phyloP scores from a whole-genome alignment of 2,329 filamentous ascomycete genomes.

The Coniochaeta hoffmannii region DNA sequence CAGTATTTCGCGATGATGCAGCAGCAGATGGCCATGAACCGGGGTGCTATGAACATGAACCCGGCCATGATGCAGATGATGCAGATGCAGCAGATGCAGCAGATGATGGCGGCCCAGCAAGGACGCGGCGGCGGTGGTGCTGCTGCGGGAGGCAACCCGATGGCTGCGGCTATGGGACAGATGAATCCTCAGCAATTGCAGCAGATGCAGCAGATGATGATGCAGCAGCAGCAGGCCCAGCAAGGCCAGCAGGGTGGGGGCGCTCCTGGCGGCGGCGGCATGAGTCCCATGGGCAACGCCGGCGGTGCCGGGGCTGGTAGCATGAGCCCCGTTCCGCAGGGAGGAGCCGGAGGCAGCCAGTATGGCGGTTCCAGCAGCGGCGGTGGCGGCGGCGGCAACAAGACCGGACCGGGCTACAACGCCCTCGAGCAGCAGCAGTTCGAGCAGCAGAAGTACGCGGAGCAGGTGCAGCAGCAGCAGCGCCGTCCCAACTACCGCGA shows the following conservation, averaged over 20 bases:
- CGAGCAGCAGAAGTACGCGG: conserved; percentile 69
- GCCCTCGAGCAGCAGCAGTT: conserved; percentile 67
- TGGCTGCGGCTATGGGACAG: conserved; percentile 29
- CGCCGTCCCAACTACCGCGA: conserved; percentile 38
- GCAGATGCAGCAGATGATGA: too few relatives aligned
- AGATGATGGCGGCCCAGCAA: conserved; percentile 32
- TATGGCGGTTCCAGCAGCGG: conserved; percentile 19
- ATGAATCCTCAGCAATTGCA: too few relatives aligned
- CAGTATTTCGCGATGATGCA: conserved; percentile 95
- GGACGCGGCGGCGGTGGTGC: conserved; percentile 14
- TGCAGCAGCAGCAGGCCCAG: conserved; percentile 40
- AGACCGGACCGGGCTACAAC: conserved; percentile 40
- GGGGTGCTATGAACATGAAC: conserved; percentile 53
- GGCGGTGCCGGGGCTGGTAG: conserved; percentile 7
- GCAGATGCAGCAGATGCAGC: conserved; percentile 58
- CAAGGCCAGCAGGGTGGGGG: neutral
- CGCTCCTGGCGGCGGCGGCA: conserved; percentile 4
- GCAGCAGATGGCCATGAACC: conserved; percentile 81
- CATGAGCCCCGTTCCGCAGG: conserved; percentile 3
- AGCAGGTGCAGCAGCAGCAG: conserved; percentile 45
- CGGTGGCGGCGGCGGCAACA: conserved; percentile 21
- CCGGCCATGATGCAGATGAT: conserved; percentile 73
- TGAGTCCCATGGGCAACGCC: conserved; percentile 3
- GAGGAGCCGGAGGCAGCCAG: conserved; percentile 9
- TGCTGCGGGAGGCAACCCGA: conserved; percentile 21